Percentiles rank a stretch among this genome's conserved stretches.
phyloP scores from a whole-genome alignment of 805 yeast genomes.

The Isabelozyma rhagii region DNA sequence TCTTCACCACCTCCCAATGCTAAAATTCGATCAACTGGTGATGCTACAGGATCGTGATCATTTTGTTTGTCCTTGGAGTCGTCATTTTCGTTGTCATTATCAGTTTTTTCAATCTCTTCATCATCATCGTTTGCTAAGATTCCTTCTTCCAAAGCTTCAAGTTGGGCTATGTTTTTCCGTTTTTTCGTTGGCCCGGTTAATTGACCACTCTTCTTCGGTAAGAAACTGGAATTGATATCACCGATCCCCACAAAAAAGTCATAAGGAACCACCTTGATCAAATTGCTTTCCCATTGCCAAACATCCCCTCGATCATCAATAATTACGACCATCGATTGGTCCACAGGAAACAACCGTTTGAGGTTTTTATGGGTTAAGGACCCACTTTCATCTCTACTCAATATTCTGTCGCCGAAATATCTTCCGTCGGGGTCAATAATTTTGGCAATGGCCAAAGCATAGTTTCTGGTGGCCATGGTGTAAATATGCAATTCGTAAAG shows the following conservation, averaged over 20 bases:
- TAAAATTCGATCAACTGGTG: constrained; percentile 49
- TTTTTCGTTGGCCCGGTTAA: constrained; percentile 61
- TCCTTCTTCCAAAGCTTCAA: constrained; percentile 42
- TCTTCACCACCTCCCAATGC: constrained; percentile 51
- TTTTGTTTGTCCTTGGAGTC: constrained; percentile 3
- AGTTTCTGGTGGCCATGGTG: constrained; percentile 96
- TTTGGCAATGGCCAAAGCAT: constrained; percentile 84
- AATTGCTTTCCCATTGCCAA: constrained; percentile 94
- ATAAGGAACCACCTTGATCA: constrained; percentile 90
- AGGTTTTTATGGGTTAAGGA: constrained; percentile 85
- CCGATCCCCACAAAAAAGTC: constrained; percentile 97
- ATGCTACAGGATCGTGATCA: constrained; percentile 10
- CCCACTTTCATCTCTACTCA: constrained; percentile 94
- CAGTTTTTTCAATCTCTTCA: constrained; percentile 3
- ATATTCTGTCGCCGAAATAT: constrained; percentile 85
- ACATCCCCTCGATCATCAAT: constrained; percentile 98
- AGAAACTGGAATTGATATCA: constrained; percentile 88
- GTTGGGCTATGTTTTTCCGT: constrained; percentile 52
- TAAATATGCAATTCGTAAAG: constrained; percentile 89
- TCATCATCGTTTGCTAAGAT: constrained; percentile 3
- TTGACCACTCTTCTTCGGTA: constrained; percentile 72
- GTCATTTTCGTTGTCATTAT: neutral
- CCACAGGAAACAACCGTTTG: constrained; percentile 88
- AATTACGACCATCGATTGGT: constrained; percentile 92
- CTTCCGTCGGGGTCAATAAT: constrained; percentile 87